These are phyloP conservation scores for Rhodotorula kratochvilovae DNA, from an alignment of 768 basidiomycete species.

Conservation along the genomic window DNA sequence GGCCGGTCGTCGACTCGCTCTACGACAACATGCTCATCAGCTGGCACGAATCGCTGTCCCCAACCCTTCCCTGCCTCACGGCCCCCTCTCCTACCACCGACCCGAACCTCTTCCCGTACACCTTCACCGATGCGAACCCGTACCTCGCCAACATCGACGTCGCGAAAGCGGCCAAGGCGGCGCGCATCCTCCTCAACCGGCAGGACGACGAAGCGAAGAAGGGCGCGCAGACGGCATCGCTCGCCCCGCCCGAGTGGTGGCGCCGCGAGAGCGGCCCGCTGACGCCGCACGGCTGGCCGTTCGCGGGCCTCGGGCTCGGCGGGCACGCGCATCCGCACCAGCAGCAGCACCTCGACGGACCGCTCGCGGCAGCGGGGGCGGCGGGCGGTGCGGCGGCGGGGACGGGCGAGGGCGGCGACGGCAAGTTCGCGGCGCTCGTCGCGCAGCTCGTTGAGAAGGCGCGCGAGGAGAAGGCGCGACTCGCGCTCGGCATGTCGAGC, in stretches of 20 bases:
- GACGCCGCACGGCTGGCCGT: not conserved
- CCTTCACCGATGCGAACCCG: conserved; percentile 51
- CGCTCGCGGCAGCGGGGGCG: too few species aligned
- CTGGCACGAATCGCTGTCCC: conserved; percentile 35
- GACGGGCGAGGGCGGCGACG: conserved; percentile 6
- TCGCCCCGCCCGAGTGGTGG: conserved; percentile 34
- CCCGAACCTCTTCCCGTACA: conserved; percentile 47
- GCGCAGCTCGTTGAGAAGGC: conserved; percentile 35
- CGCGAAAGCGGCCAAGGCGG: conserved; percentile 50
- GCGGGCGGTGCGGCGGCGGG: not conserved
- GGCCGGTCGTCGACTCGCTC: conserved; percentile 63
- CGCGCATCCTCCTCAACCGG: conserved; percentile 46
- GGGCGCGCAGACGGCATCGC: conserved; percentile 40
- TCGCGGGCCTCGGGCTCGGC: not conserved
- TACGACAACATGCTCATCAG: conserved; percentile 66
- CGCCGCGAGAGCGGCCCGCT: conserved; percentile 8
- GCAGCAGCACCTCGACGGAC: not conserved
- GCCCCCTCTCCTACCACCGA: conserved; percentile 13
- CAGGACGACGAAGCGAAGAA: conserved; percentile 46
- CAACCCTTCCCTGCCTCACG: conserved; percentile 29
- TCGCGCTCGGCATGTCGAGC: conserved; percentile 21
- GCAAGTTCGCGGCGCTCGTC: conserved; percentile 33
- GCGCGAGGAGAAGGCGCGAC: conserved; percentile 33
- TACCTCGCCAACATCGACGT: conserved; percentile 51
- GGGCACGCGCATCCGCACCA: not conserved